These are phyloP conservation scores for Mucor racemosus DNA, from an alignment of 371 early-diverging fungal species.

Conservation along the genomic window DNA sequence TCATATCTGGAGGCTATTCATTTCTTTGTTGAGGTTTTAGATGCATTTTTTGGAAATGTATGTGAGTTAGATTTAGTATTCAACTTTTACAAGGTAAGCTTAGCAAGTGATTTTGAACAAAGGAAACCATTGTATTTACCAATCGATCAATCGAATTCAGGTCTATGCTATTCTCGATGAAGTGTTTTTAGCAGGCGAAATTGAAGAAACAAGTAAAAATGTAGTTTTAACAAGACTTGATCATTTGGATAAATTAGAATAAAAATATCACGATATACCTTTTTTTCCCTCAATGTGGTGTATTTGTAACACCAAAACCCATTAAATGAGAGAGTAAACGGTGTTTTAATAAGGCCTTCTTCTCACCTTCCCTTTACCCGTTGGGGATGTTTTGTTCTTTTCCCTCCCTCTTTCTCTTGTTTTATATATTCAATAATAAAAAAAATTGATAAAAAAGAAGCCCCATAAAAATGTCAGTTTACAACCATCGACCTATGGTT, in stretches of 20 bases:
- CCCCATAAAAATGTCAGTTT: conserved; percentile 52
- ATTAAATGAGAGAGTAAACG: neutral
- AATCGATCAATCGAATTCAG: conserved; percentile 33
- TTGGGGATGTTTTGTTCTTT: conserved; percentile 5
- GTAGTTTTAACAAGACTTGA: conserved; percentile 75
- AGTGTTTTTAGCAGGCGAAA: conserved; percentile 96
- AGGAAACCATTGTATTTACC: too few relatives aligned
- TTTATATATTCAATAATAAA: conserved; percentile 2
- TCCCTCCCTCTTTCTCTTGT: conserved; percentile 8
- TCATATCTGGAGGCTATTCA: conserved; percentile 95
- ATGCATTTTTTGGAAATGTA: conserved; percentile 97
- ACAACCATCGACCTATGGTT: conserved; percentile 85
- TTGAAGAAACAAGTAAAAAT: conserved; percentile 93
- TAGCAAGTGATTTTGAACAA: too few relatives aligned
- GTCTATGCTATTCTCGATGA: conserved; percentile 98
- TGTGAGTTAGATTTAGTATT: conserved; percentile 97
- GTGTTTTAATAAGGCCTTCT: neutral
- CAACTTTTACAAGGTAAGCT: conserved; percentile 90
- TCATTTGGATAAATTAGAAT: conserved; percentile 80
- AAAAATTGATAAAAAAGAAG: neutral
- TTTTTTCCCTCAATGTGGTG: too few relatives aligned
- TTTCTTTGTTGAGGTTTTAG: conserved; percentile 97
- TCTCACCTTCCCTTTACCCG: too few relatives aligned
- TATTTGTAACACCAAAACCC: neutral
- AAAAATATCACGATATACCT: neutral